Conservation (phyloP, 2,329 filamentous ascomycete species). For the Mariannaea sp. region DNA sequence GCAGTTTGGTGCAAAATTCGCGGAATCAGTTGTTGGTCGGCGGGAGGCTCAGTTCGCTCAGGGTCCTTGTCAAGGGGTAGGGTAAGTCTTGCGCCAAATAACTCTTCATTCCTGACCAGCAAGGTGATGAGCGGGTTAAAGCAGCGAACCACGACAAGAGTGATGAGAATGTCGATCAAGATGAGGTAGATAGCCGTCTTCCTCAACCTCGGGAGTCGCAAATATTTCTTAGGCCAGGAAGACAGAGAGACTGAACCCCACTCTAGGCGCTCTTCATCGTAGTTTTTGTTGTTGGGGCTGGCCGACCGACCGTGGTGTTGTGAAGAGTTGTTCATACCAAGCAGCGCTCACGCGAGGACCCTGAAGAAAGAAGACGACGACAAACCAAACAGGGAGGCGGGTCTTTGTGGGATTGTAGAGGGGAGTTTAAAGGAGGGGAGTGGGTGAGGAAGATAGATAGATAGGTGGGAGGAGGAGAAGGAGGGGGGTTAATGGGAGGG, state of each 20-base stretch:
- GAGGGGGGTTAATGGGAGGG: too few species aligned
- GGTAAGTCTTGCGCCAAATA: slow-evolving; percentile 31
- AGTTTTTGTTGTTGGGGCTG: slow-evolving; percentile 7
- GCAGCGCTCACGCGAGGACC: too few species aligned
- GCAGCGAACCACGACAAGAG: slow-evolving; percentile 56
- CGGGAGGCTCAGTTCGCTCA: slow-evolving; percentile 60
- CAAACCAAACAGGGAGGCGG: too few species aligned
- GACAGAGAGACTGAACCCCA: slow-evolving; percentile 22
- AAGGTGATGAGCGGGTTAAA: slow-evolving; percentile 73
- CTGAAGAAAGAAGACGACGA: too few species aligned
- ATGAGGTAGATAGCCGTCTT: slow-evolving; percentile 59
- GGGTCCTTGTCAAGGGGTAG: slow-evolving; percentile 9
- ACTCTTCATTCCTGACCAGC: slow-evolving; percentile 52
- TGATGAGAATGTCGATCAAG: slow-evolving; percentile 58
- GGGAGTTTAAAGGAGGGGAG: too few species aligned
- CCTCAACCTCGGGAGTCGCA: slow-evolving; percentile 29
- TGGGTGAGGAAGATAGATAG: too few species aligned
- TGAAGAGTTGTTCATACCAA: slow-evolving; percentile 7
- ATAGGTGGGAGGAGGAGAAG: too few species aligned
- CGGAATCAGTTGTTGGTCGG: slow-evolving; percentile 67
- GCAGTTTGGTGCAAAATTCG: slow-evolving; percentile 79
- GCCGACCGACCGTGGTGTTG: slow-evolving; percentile 8
- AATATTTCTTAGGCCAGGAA: slow-evolving; percentile 31
- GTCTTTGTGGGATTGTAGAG: too few species aligned
- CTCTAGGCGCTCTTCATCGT: slow-evolving; percentile 36